Percentiles rank a stretch among this genome's conserved stretches.
These are phyloP conservation scores for Fragaria iinumae DNA, from an alignment of 306 rosid genomes.

Conservation along the genomic window DNA sequence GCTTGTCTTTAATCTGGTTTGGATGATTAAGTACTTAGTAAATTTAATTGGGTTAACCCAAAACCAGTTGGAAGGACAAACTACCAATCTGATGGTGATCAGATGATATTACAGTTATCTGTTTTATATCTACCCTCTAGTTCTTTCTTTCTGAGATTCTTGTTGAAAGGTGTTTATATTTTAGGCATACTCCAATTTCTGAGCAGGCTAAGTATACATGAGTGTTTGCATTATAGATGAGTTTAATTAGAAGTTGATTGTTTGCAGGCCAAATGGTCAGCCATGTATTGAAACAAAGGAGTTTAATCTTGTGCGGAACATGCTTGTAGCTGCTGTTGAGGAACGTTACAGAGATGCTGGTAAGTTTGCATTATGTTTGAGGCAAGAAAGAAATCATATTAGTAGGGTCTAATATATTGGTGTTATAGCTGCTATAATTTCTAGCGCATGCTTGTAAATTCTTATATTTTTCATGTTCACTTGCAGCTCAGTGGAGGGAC, in stretches of 20 bases:
- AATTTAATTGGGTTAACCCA: neutral
- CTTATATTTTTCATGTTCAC: neutral
- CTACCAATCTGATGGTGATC: neutral
- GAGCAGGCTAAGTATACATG: neutral
- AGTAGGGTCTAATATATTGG: neutral
- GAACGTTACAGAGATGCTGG: constrained; percentile 99
- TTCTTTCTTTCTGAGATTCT: neutral
- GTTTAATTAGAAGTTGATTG: constrained; percentile 19
- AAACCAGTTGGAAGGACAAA: constrained; percentile 5
- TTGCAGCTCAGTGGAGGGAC: constrained; percentile 67
- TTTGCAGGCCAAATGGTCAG: constrained; percentile 82
- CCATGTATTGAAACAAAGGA: constrained; percentile 84
- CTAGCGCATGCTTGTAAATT: neutral
- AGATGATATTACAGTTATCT: neutral
- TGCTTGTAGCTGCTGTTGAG: constrained; percentile 88
- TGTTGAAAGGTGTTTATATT: neutral
- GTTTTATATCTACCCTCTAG: neutral
- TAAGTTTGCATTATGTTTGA: constrained; percentile 27
- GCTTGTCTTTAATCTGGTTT: neutral
- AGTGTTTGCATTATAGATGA: neutral
- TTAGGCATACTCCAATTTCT: neutral
- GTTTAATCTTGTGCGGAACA: constrained; percentile 81
- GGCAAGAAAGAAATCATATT: neutral
- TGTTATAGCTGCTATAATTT: neutral
- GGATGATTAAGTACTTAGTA: neutral